Evolutionary conservation across 2,329 filamentous ascomycete species (phyloP).

Genomic region (Aspergillus brunneoviolaceus): DNA sequence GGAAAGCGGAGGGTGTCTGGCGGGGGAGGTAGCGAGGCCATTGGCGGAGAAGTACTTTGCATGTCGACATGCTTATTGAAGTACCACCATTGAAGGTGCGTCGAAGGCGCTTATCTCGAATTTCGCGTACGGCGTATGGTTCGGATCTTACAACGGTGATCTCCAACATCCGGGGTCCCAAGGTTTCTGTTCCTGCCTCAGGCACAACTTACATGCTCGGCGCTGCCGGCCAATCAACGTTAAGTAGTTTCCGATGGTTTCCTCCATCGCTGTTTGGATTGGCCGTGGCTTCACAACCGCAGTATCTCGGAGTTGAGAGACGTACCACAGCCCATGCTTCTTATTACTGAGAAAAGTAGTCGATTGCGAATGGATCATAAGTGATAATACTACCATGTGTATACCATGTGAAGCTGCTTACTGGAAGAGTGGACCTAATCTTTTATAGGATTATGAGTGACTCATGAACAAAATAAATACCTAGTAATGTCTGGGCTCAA

Average conservation of each 20-base stretch:
- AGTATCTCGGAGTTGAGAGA: slow-evolving; percentile 10
- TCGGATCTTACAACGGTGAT: slow-evolving; percentile 1
- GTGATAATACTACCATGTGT: background rate
- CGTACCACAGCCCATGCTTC: background rate
- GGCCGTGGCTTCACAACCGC: slow-evolving; percentile 8
- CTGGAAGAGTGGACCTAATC: too few relatives aligned
- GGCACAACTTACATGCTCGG: slow-evolving; percentile 17
- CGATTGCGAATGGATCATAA: background rate
- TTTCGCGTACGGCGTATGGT: background rate
- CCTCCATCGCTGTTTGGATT: slow-evolving; percentile 15
- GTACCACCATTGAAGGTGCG: slow-evolving; percentile 3
- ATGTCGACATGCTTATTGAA: slow-evolving; percentile 33
- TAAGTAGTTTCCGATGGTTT: slow-evolving; percentile 12
- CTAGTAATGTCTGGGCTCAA: too few relatives aligned
- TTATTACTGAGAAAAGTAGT: background rate
- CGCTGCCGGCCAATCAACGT: slow-evolving; percentile 28
- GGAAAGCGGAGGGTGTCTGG: slow-evolving; percentile 11
- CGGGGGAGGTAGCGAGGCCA: slow-evolving; percentile 29
- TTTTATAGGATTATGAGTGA: background rate
- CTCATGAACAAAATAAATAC: background rate
- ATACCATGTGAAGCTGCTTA: background rate
- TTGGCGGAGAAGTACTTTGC: slow-evolving; percentile 32
- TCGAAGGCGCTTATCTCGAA: background rate
- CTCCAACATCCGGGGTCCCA: slow-evolving; percentile 2
- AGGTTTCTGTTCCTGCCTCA: slow-evolving; percentile 13